These are phyloP conservation scores for Colletotrichum lentis DNA, from an alignment of 2,329 filamentous ascomycete genomes.

Conservation along the genomic window DNA sequence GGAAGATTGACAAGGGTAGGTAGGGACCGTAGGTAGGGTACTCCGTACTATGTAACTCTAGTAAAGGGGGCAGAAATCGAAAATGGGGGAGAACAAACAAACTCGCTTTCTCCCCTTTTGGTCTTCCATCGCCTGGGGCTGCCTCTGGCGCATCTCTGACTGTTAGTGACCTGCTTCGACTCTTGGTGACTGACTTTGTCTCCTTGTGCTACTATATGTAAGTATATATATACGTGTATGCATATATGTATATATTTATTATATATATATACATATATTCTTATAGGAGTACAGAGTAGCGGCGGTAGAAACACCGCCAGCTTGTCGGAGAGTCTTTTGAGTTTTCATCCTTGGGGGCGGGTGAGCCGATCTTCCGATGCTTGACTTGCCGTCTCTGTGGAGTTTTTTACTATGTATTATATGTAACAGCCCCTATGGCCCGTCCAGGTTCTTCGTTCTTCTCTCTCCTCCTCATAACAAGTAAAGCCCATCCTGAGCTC, in stretches of 20 bases:
- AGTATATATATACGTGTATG: too few relatives aligned
- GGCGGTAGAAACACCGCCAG: not conserved
- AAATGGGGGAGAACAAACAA: slow-evolving; percentile 22
- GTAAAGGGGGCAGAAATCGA: not conserved
- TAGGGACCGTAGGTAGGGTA: too few relatives aligned
- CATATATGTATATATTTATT: too few relatives aligned
- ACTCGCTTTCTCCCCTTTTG: not conserved
- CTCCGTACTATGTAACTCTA: too few relatives aligned
- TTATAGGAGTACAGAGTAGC: too few relatives aligned
- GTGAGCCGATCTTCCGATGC: slow-evolving; percentile 23
- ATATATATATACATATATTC: too few relatives aligned
- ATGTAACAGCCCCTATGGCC: not conserved
- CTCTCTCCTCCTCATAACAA: not conserved
- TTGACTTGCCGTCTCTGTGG: slow-evolving; percentile 5
- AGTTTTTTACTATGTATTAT: too few relatives aligned
- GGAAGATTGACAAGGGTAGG: slow-evolving; percentile 8
- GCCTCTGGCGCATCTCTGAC: too few relatives aligned
- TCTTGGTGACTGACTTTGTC: not conserved
- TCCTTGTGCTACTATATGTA: not conserved
- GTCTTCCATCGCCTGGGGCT: not conserved
- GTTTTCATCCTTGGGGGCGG: not conserved
- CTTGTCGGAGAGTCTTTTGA: slow-evolving; percentile 2
- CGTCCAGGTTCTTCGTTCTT: not conserved
- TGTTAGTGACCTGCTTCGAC: not conserved
- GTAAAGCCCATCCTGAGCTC: too few relatives aligned